Evolutionary conservation across 176 grass and related monocot genomes (phyloP), one percentile per base, ranked within the genome.

Genomic region (Eragrostis nindensis): DNA sequence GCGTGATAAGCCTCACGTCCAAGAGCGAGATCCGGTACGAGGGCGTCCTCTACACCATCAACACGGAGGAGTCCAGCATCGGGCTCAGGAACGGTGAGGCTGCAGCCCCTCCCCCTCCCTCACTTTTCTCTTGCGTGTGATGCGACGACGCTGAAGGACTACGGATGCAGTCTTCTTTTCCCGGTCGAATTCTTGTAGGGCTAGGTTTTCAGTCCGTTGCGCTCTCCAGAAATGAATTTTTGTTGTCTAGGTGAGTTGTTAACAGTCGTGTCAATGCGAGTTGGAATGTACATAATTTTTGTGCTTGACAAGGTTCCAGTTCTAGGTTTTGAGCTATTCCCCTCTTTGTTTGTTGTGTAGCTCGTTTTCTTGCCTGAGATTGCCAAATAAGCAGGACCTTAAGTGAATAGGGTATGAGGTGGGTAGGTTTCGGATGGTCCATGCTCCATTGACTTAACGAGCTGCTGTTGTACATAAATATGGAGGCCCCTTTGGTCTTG

Each of bases 1-100:
- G 92, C 70, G 62, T 97, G 56, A 97, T 94, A 68, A 97, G 89
- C 70, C 89, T 97, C 45, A 97, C 87, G 21, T 97, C 94, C 62
- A 97, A 97, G 80, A 97, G 94, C 87, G 92, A 94, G 89, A 97
- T 97, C 86, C 87, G 94, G 70, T 97, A 97, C 79, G 94, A 94
- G 76, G 94, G 92, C n/a, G 60, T 97, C 84, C 77, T 97, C 7
- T 97, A 97, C 94, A 90, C 78, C 83, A 97, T 97, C 90, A 97
- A 94, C 87, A 92, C 94, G 76, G 94, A 92, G 32, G 94, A 97
- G 79, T 97, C 92, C 65, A 94, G 87, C 91, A 94, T 97, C 87
- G 92, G 94, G 8, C 81, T 97, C 62, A 89, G 77, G 75, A 92
- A 92, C 62, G 94, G 94, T 97, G 81, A 5, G 48, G 29, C 32